Evolutionary conservation across 257 asterid genomes (phyloP).

Genomic region (Jaltomata sinuosa): DNA sequence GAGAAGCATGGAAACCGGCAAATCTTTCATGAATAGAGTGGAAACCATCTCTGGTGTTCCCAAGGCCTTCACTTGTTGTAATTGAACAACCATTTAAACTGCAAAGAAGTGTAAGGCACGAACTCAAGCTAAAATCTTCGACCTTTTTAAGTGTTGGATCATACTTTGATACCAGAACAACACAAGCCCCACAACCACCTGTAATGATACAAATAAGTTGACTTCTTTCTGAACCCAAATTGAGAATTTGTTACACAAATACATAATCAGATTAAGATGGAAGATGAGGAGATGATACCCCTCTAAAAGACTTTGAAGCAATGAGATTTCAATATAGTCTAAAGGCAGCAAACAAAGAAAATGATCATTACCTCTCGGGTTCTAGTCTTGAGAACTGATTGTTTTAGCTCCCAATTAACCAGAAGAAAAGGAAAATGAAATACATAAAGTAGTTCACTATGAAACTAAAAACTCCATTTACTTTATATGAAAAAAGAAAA

Average conservation of each 20-base stretch:
- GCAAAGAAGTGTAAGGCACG: slow-evolving; percentile 68
- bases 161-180: slow-evolving; percentile 56
- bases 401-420: not conserved
- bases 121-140: slow-evolving; percentile 39
- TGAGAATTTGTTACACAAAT: not conserved
- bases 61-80: slow-evolving; percentile 73
- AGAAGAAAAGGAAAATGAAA: not conserved
- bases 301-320: not conserved
- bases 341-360: not conserved
- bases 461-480: not conserved
- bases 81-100: slow-evolving; percentile 54
- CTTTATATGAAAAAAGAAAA: not conserved
- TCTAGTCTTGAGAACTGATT: not conserved
- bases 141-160: slow-evolving; percentile 21
- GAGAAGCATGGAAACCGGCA: slow-evolving; percentile 76
- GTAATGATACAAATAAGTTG: not conserved
- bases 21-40: slow-evolving; percentile 70
- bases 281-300: not conserved
- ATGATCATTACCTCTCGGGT: not conserved
- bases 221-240: not conserved
- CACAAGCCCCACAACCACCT: slow-evolving; percentile 90
- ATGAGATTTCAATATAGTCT: not conserved
- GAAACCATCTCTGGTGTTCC: slow-evolving; percentile 64
- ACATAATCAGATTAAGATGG: not conserved
- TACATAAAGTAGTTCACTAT: not conserved